phyloP scores from a whole-genome alignment of 768 basidiomycete genomes.

The Floccularia luteovirens region DNA sequence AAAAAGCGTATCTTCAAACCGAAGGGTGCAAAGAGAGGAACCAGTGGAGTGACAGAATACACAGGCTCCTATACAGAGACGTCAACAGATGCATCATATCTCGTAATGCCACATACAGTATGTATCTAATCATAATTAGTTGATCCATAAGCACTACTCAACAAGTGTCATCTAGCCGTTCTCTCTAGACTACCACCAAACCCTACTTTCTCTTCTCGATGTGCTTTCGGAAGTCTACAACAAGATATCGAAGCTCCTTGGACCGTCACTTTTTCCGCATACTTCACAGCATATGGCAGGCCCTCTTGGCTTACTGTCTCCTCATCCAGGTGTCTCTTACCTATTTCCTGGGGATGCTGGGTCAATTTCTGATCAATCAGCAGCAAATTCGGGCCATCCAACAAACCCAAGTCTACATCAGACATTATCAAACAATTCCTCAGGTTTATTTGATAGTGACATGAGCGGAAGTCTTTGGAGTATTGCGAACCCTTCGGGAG shows the following conservation, averaged over 20 bases:
- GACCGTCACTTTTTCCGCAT: slow-evolving; percentile 70
- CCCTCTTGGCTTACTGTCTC: slow-evolving; percentile 65
- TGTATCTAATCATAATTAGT: slow-evolving; percentile 15
- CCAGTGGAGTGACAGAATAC: slow-evolving; percentile 53
- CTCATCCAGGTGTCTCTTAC: slow-evolving; percentile 80
- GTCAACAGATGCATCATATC: slow-evolving; percentile 56
- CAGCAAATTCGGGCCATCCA: slow-evolving; percentile 20
- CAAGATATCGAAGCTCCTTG: slow-evolving; percentile 77
- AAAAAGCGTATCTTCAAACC: slow-evolving; percentile 52
- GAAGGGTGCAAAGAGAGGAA: slow-evolving; percentile 45
- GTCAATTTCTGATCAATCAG: slow-evolving; percentile 11
- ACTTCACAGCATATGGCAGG: slow-evolving; percentile 67
- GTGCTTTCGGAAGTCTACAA: slow-evolving; percentile 87
- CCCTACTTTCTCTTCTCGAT: slow-evolving; percentile 81
- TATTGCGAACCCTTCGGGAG: slow-evolving; percentile 48
- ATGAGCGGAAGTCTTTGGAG: slow-evolving; percentile 61
- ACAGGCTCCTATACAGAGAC: slow-evolving; percentile 50
- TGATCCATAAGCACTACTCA: slow-evolving; percentile 3
- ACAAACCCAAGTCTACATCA: slow-evolving; percentile 30
- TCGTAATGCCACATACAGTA: slow-evolving; percentile 71
- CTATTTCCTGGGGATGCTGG: slow-evolving; percentile 48
- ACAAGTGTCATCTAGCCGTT: slow-evolving; percentile 58
- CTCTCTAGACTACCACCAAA: slow-evolving; percentile 83
- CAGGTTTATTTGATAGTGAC: slow-evolving; percentile 11
- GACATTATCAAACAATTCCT: slow-evolving; percentile 5